Evolutionary conservation across 805 yeast genomes (phyloP).

Genomic region (Ogataea philodendri): DNA sequence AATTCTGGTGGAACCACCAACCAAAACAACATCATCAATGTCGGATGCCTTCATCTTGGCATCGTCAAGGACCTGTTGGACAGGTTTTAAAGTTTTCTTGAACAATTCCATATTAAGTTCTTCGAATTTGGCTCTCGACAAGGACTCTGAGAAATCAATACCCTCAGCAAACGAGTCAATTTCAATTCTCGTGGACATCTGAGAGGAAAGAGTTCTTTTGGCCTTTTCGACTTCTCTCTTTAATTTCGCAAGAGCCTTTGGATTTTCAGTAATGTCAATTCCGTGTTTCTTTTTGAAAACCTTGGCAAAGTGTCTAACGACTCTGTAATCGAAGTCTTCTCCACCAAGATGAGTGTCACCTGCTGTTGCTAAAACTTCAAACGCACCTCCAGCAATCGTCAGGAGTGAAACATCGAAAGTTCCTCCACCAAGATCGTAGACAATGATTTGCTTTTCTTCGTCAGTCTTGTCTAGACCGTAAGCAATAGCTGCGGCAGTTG

Average conservation of each 20-base stretch:
- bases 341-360: conserved; percentile 87
- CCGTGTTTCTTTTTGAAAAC: conserved; percentile 89
- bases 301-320: conserved; percentile 85
- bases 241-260: conserved; percentile 86
- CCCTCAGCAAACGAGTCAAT: conserved; percentile 95
- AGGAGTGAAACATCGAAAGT: conserved; percentile 82
- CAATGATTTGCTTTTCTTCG: conserved; percentile 85
- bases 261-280: conserved; percentile 77
- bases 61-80: conserved; percentile 92
- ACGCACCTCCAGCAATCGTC: conserved; percentile 77
- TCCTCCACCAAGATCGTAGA: conserved; percentile 97
- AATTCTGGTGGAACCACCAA: conserved; percentile 99
- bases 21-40: conserved; percentile 91
- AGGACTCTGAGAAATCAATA: conserved; percentile 90
- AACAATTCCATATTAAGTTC: conserved; percentile 90
- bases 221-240: conserved; percentile 99
- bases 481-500: conserved; percentile 97
- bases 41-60: conserved; percentile 84
- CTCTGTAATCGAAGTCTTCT: conserved; percentile 74
- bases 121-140: conserved; percentile 97
- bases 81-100: conserved; percentile 94
- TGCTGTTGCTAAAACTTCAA: conserved; percentile 78
- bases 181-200: conserved; percentile 93
- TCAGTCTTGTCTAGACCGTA: conserved; percentile 85
- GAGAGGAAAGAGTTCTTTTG: conserved; percentile 91